Evolutionary conservation across 192 early-diverging fungal genomes (phyloP).

Genomic region (Coemansia sp.): DNA sequence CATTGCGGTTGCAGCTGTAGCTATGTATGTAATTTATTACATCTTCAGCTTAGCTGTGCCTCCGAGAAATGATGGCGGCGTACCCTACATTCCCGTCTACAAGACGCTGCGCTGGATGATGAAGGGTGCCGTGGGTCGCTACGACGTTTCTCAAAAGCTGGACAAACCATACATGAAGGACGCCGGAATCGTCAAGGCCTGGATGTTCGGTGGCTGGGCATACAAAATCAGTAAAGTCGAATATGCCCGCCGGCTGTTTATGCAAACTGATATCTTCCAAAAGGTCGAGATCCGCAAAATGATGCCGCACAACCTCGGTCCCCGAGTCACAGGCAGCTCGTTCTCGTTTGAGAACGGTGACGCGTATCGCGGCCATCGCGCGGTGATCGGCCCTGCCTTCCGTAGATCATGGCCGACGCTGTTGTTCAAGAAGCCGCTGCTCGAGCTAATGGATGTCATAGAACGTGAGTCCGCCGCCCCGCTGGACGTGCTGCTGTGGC

Average conservation of each 20-base stretch:
- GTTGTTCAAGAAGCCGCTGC: conserved; percentile 40
- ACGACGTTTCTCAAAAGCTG: conserved; percentile 42
- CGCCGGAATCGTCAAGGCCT: conserved; percentile 45
- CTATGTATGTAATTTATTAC: conserved; percentile 17
- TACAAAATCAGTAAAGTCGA: conserved; percentile 50
- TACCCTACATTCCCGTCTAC: conserved; percentile 43
- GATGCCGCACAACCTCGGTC: conserved; percentile 51
- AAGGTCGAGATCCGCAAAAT: conserved; percentile 42
- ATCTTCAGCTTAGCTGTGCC: conserved; percentile 21
- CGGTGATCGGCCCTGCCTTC: conserved; percentile 53
- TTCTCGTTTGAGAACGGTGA: conserved; percentile 51
- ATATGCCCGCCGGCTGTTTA: conserved; percentile 49
- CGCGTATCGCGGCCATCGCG: conserved; percentile 49
- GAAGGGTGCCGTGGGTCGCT: conserved; percentile 39
- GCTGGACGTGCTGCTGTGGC: conserved; percentile 39
- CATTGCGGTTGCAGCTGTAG: background rate
- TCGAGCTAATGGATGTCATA: conserved; percentile 46
- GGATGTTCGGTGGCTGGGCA: conserved; percentile 51
- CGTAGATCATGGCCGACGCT: conserved; percentile 48
- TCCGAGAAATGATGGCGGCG: conserved; percentile 38
- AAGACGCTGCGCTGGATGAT: conserved; percentile 42
- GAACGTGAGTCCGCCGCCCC: conserved; percentile 33
- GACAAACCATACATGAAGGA: conserved; percentile 33
- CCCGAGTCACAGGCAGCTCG: conserved; percentile 42
- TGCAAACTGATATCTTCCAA: conserved; percentile 50